phyloP scores from a whole-genome alignment of 768 basidiomycete species.

The Albatrellus ellisii region DNA sequence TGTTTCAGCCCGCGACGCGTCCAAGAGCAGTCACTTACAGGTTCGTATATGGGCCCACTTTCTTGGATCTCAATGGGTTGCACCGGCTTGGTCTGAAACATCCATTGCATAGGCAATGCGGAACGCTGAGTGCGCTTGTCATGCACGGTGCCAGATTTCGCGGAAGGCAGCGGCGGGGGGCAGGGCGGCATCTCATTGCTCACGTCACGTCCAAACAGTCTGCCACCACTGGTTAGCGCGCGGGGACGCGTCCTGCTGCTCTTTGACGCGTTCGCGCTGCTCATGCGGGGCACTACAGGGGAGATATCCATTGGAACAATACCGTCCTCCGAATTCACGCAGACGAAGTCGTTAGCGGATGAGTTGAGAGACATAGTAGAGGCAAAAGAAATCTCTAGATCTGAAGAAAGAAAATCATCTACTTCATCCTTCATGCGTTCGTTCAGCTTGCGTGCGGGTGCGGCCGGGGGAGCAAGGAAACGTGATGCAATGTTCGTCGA shows the following conservation, averaged over 20 bases:
- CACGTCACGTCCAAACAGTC: constrained; percentile 63
- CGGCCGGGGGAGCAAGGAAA: constrained; percentile 27
- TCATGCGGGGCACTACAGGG: constrained; percentile 34
- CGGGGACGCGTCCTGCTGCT: constrained; percentile 36
- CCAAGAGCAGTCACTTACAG: constrained; percentile 3
- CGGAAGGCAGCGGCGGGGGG: constrained; percentile 22
- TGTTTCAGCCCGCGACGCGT: constrained; percentile 3
- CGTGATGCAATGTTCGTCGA: constrained; percentile 25
- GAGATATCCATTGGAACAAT: constrained; percentile 76
- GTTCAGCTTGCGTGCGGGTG: constrained; percentile 35
- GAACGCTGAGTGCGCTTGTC: constrained; percentile 47
- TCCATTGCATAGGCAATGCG: constrained; percentile 54
- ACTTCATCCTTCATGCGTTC: constrained; percentile 35
- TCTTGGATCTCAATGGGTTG: constrained; percentile 16
- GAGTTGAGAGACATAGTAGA: constrained; percentile 74
- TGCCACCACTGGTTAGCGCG: constrained; percentile 49
- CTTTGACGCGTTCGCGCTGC: constrained; percentile 18
- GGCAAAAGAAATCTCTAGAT: constrained; percentile 72
- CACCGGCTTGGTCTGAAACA: constrained; percentile 19
- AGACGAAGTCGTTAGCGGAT: constrained; percentile 36
- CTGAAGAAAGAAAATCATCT: constrained; percentile 60
- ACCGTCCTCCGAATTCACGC: constrained; percentile 32
- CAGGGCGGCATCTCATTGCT: constrained; percentile 33
- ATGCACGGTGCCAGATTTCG: constrained; percentile 25
- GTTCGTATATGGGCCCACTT: constrained; percentile 6